Evolutionary conservation across 2,329 filamentous ascomycete species (phyloP).

Genomic region (Aspergillus persii): DNA sequence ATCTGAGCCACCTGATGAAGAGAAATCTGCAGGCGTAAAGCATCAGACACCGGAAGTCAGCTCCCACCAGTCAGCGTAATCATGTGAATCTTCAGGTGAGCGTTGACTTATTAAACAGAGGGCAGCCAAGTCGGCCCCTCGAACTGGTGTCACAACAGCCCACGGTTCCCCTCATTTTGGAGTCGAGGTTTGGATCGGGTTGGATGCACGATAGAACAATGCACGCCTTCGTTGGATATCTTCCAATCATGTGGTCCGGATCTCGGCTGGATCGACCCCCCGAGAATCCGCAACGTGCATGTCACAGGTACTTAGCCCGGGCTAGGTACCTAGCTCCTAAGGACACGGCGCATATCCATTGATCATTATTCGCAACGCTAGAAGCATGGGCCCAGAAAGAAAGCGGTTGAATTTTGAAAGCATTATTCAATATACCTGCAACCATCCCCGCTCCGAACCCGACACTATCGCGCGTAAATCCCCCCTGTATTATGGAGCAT

Average conservation of each 20-base stretch:
- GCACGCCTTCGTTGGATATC: constrained; percentile 4
- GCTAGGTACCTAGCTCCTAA: not conserved
- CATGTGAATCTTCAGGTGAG: not conserved
- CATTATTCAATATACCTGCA: not conserved
- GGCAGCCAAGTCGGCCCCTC: not conserved
- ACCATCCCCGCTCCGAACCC: not conserved
- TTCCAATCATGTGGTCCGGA: constrained; percentile 12
- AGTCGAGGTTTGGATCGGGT: constrained; percentile 4
- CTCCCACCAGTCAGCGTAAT: not conserved
- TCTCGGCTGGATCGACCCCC: constrained; percentile 9
- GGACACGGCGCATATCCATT: not conserved
- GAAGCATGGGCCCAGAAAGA: not conserved
- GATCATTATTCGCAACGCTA: not conserved
- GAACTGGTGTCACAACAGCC: constrained; percentile 1
- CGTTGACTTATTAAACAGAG: not conserved
- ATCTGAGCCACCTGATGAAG: not conserved
- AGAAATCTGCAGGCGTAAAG: not conserved
- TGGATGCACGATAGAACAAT: not conserved
- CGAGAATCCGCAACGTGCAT: constrained; percentile 8
- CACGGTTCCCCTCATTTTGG: not conserved
- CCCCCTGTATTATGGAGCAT: not conserved
- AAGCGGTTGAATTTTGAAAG: not conserved
- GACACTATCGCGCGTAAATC: not conserved
- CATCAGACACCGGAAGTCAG: not conserved
- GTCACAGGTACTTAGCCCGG: constrained; percentile 3